Percentiles rank a stretch among this genome's conserved stretches.
Evolutionary conservation across 2,329 filamentous ascomycete genomes (phyloP).

Genomic region (Fusarium palustre): DNA sequence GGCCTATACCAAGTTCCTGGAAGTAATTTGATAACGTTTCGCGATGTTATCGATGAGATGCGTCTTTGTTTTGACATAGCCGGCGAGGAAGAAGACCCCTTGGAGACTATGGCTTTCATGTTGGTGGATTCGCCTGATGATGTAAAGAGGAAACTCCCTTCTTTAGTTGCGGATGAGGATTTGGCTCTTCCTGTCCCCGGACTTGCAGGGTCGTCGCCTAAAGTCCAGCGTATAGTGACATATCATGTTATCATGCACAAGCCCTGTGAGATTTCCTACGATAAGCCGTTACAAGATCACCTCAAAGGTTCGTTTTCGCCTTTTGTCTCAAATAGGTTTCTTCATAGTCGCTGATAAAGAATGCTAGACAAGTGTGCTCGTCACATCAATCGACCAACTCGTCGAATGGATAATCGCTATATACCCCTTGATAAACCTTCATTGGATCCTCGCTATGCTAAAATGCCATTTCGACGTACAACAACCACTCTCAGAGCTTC

Average conservation of each 20-base stretch:
- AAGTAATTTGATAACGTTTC: slow-evolving; percentile 22
- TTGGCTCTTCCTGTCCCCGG: neutral
- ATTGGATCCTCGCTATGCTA: neutral
- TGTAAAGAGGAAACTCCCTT: neutral
- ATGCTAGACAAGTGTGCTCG: slow-evolving; percentile 9
- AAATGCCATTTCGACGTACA: neutral
- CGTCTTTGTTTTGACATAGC: slow-evolving; percentile 34
- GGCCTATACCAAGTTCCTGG: slow-evolving; percentile 6
- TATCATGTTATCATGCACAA: slow-evolving; percentile 14
- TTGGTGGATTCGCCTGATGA: neutral
- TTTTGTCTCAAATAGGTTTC: rapidly evolving
- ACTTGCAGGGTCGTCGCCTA: neutral
- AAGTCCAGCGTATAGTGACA: neutral
- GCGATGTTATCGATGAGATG: slow-evolving; percentile 31
- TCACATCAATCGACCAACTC: neutral
- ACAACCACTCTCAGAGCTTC: neutral
- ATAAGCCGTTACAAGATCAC: neutral
- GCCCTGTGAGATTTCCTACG: neutral
- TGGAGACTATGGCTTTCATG: slow-evolving; percentile 17
- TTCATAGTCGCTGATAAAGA: neutral
- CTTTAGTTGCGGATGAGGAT: neutral
- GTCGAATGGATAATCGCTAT: slow-evolving; percentile 7
- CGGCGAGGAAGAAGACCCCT: neutral
- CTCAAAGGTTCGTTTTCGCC: neutral
- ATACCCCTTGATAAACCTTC: slow-evolving; percentile 8